These are phyloP conservation scores for Asterella californica DNA, from an alignment of 225 moss, liverwort and hornwort genomes.

Conservation along the genomic window DNA sequence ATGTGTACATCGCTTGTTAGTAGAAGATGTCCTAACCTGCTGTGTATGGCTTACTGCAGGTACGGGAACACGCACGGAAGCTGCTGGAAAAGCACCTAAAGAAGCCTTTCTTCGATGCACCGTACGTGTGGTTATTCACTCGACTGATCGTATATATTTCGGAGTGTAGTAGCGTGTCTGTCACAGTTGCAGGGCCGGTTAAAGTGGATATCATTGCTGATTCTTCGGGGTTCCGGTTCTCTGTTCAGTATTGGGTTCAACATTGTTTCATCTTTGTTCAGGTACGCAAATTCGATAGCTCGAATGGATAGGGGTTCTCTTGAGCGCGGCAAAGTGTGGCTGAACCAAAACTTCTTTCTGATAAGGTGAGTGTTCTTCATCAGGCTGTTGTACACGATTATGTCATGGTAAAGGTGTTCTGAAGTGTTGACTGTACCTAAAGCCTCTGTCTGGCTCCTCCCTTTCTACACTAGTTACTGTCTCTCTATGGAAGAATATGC, in stretches of 20 bases:
- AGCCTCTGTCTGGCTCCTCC: too few species aligned
- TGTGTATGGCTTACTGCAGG: slow-evolving; percentile 20
- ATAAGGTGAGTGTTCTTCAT: slow-evolving; percentile 39
- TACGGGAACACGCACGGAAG: slow-evolving; percentile 94
- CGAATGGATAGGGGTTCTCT: slow-evolving; percentile 78
- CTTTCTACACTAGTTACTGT: too few species aligned
- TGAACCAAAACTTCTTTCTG: slow-evolving; percentile 74
- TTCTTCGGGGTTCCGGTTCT: neutral
- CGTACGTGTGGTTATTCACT: slow-evolving; percentile 28
- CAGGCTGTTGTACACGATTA: too few species aligned
- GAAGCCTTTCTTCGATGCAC: slow-evolving; percentile 91
- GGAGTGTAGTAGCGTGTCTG: neutral
- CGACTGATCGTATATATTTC: neutral
- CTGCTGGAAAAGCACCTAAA: slow-evolving; percentile 81
- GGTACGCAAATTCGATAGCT: slow-evolving; percentile 62
- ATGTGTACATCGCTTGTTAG: neutral
- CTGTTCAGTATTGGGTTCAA: neutral
- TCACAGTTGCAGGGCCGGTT: neutral
- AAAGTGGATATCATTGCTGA: neutral
- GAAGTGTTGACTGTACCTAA: too few species aligned
- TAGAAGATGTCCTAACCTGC: slow-evolving; percentile 6
- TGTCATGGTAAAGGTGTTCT: too few species aligned
- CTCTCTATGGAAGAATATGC: too few species aligned
- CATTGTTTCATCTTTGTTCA: neutral
- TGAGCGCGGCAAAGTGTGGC: slow-evolving; percentile 75